A percentile compares a stretch with the other conserved stretches of the same genome.
Conservation (phyloP, 345 rosid species). For the Salix exigua region DNA sequence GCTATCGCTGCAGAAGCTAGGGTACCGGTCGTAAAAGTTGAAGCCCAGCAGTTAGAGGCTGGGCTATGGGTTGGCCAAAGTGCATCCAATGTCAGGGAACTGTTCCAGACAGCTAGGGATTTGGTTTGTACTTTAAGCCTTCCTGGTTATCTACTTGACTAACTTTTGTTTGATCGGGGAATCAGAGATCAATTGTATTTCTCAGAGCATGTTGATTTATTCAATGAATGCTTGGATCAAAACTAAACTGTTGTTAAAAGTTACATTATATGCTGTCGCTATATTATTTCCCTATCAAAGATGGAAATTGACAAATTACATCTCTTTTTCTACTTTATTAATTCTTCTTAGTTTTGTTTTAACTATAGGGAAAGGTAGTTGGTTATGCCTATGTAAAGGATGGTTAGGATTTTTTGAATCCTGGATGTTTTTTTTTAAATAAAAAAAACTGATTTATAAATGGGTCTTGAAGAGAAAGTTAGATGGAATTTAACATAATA, state of each 20-base stretch:
- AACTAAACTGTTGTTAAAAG: not conserved
- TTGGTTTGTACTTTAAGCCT: conserved; percentile 50
- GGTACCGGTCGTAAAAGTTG: conserved; percentile 84
- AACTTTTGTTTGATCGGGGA: not conserved
- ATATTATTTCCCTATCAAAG: not conserved
- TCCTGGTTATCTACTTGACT: conserved; percentile 10
- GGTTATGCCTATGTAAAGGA: too few species aligned
- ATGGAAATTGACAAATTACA: not conserved
- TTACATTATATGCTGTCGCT: not conserved
- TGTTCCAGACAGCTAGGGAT: conserved; percentile 95
- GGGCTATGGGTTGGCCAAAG: conserved; percentile 98
- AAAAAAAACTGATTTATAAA: too few species aligned
- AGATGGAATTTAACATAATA: not conserved
- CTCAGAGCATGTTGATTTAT: not conserved
- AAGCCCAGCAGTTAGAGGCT: conserved; percentile 93
- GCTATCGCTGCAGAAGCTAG: conserved; percentile 97
- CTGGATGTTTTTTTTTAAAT: too few species aligned
- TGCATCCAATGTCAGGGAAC: conserved; percentile 94
- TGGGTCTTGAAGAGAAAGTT: not conserved
- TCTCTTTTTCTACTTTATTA: not conserved
- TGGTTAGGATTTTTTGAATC: too few species aligned
- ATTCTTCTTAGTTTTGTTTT: too few species aligned
- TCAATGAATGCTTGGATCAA: not conserved
- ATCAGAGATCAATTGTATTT: not conserved
- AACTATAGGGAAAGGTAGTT: too few species aligned